A percentile compares a stretch with the other conserved stretches of the same genome.
Evolutionary conservation across 345 rosid genomes (phyloP).

Genomic region (Alliaria petiolata): DNA sequence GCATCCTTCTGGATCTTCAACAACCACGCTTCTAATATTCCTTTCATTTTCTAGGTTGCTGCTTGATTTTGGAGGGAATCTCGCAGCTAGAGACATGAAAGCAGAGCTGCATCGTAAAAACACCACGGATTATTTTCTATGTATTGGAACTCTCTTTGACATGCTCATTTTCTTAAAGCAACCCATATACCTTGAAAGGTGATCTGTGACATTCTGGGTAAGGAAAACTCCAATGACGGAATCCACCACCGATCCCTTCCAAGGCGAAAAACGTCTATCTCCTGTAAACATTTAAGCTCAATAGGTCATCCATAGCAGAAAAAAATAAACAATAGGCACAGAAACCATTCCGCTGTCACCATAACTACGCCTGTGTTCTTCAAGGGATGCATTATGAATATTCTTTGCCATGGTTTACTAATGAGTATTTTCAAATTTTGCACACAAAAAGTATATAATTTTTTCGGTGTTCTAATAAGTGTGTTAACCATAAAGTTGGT

Average conservation of each 20-base stretch:
- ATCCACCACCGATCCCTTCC: conserved; percentile 99
- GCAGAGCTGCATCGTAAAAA: conserved; percentile 73
- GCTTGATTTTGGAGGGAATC: conserved; percentile 59
- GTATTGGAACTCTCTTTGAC: conserved; percentile 4
- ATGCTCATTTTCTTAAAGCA: conserved; percentile 2
- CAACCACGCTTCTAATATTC: conserved; percentile 28
- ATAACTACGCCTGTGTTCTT: not conserved
- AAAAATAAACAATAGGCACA: not conserved
- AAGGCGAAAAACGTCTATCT: conserved; percentile 90
- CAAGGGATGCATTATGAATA: not conserved
- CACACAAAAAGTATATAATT: not conserved
- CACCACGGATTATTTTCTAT: conserved; percentile 12
- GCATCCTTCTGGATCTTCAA: conserved; percentile 61
- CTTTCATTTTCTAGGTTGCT: conserved; percentile 26
- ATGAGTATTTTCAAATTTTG: not conserved
- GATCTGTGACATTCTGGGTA: conserved; percentile 95
- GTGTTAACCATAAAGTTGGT: conserved; percentile 8
- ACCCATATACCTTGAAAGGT: conserved; percentile 76
- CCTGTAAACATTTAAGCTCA: conserved; percentile 46
- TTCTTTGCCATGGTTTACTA: not conserved
- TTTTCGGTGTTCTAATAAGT: not conserved
- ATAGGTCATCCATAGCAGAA: not conserved
- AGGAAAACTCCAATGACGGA: conserved; percentile 95
- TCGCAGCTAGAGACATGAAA: conserved; percentile 82
- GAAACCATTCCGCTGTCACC: not conserved